Base-by-base conservation (phyloP, 2,329 filamentous ascomycete species). In the Dothistroma pini region DNA sequence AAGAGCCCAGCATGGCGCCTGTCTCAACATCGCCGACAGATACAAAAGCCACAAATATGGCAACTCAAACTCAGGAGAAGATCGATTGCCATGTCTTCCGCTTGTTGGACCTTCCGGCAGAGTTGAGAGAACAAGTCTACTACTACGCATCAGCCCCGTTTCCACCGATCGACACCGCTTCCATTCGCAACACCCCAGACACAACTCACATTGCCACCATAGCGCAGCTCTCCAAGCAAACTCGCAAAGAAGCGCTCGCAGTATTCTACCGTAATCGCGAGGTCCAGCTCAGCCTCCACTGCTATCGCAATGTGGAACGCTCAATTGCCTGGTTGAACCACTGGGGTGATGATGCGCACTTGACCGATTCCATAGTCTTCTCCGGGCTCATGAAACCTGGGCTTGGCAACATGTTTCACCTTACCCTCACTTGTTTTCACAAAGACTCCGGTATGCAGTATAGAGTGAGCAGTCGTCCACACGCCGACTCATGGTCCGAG, bases 241-340 rank as follows among this genome's bases (percentile, higher is more conserved):
- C 44, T 21, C 57, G 61, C 14, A 14, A 52, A 12, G 61, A 63
- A 60, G 57, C 50, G 4, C 49, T 60, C 6, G 57, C 41, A 11
- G 54, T 63, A 9, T 56, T 63, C 53, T 63, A 63, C 25, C 53
- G 57, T 4, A 59, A 60, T n/a, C 53, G 61, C 22, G 57, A 63
- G 49, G 29, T 63, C 21, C 49, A 53, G 21, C 38, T 63, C 22
- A 57, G 60, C 38, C 22, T 63, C 4, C 60, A 63, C 34, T 59
- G 57, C 21, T 25, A 57, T 9, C 47, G 57, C 19, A 57, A 63
- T 31, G 32, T 60, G 16, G 16, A 49, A 16, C 57, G 57, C 16
- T 48, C 56, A 22, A 35, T 29, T 6, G 35, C 35, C n/a, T 62
- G 60, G 60, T 48, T 59, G 19, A n/a, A 3, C 19, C 5, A 21